Conservation (phyloP, 495 filamentous ascomycete species). For the Cercophora samala region DNA sequence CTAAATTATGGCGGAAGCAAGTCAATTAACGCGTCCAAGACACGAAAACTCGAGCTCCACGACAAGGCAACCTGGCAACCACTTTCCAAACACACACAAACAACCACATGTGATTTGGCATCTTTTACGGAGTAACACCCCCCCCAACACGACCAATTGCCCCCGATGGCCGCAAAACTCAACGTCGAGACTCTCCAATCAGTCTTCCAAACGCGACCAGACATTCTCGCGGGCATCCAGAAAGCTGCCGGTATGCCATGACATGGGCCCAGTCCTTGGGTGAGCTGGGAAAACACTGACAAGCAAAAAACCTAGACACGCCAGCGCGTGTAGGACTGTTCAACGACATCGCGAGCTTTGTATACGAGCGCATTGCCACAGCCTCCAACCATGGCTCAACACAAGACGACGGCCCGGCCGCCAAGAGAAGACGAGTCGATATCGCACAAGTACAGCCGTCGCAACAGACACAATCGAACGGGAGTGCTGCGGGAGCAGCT, state of each 20-base stretch:
- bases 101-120: neutral
- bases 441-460: constrained; percentile 25
- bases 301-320: constrained; percentile 34
- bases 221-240: constrained; percentile 44
- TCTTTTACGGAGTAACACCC: too few species aligned
- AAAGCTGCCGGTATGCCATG: constrained; percentile 43
- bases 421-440: constrained; percentile 52
- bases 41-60: neutral
- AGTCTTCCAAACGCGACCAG: constrained; percentile 46
- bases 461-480: constrained; percentile 24
- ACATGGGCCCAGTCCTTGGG: neutral
- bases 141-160: neutral
- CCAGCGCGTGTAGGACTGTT: constrained; percentile 47
- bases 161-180: constrained; percentile 42
- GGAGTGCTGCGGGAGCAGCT: neutral
- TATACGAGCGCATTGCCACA: constrained; percentile 40
- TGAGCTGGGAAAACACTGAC: neutral
- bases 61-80: neutral
- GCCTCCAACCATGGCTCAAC: constrained; percentile 22
- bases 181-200: constrained; percentile 40
- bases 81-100: neutral
- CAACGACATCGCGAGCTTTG: constrained; percentile 51
- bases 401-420: constrained; percentile 35
- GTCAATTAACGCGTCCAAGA: constrained; percentile 7
- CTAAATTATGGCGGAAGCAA: neutral